Conservation (phyloP, 192 early-diverging fungal genomes). For the Coemansia sp. region DNA sequence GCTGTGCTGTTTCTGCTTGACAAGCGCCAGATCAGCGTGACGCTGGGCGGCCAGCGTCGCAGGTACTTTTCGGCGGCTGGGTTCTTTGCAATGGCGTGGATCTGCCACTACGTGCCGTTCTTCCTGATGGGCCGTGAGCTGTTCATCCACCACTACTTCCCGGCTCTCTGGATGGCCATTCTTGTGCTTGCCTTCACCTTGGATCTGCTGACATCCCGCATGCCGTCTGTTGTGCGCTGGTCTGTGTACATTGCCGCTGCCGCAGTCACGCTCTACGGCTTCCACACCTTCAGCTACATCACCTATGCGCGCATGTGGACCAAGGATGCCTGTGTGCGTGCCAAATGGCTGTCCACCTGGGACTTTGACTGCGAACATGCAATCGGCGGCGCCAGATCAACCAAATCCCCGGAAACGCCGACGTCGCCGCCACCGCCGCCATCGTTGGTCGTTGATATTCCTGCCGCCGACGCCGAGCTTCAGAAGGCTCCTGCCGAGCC, state of each 20-base stretch:
- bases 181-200: conserved; percentile 72
- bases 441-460: neutral
- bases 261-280: conserved; percentile 56
- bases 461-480: neutral
- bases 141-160: conserved; percentile 94
- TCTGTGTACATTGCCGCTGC: conserved; percentile 53
- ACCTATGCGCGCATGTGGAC: conserved; percentile 81
- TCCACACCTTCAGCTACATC: conserved; percentile 73
- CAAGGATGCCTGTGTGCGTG: conserved; percentile 66
- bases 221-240: conserved; percentile 49
- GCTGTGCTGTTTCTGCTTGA: conserved; percentile 56
- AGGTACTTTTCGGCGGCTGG: conserved; percentile 59
- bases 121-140: conserved; percentile 89
- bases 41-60: conserved; percentile 43
- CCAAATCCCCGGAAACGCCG: conserved; percentile 11
- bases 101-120: conserved; percentile 84
- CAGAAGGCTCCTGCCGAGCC: neutral
- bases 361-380: conserved; percentile 75
- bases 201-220: conserved; percentile 68
- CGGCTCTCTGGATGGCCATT: conserved; percentile 89
- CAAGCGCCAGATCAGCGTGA: conserved; percentile 56
- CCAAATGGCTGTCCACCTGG: conserved; percentile 84
- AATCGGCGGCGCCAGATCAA: conserved; percentile 35
- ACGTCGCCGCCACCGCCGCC: conserved; percentile 1
- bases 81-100: conserved; percentile 79